Evolutionary conservation across 352 stramenopile genomes (phyloP).

Genomic region (Bremia lactucae): DNA sequence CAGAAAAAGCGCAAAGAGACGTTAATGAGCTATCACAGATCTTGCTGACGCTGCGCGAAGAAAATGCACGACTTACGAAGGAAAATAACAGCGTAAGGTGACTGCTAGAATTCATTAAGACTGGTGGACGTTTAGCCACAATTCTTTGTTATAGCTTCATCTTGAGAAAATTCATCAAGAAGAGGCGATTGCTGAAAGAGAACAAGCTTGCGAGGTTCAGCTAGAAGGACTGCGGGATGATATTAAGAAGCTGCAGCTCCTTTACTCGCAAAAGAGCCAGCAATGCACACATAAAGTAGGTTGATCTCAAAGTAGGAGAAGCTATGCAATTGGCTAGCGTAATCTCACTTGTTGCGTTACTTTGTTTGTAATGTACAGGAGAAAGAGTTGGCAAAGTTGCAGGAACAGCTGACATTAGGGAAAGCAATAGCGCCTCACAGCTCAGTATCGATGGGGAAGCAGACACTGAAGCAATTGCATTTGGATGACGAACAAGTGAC

Average conservation of each 20-base stretch:
- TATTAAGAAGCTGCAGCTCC: conserved; percentile 57
- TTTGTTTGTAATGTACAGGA: conserved; percentile 24
- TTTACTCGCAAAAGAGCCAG: conserved; percentile 45
- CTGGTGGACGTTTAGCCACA: neutral
- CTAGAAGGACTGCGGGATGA: conserved; percentile 64
- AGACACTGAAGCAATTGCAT: conserved; percentile 10
- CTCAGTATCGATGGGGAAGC: conserved; percentile 24
- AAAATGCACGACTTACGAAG: conserved; percentile 56
- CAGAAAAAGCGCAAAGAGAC: conserved; percentile 49
- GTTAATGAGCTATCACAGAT: conserved; percentile 56
- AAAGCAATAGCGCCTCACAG: conserved; percentile 7
- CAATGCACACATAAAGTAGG: conserved; percentile 46
- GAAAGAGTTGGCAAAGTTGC: conserved; percentile 46
- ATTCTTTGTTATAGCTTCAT: conserved; percentile 31
- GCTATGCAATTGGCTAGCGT: too few relatives aligned
- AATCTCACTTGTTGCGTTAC: too few relatives aligned
- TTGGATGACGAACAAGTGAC: conserved; percentile 17
- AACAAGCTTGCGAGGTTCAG: conserved; percentile 52
- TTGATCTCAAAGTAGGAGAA: conserved; percentile 4
- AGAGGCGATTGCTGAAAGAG: conserved; percentile 53
- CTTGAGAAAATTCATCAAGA: conserved; percentile 76
- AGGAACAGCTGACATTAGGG: conserved; percentile 36
- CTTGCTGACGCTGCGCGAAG: conserved; percentile 59
- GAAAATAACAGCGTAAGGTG: conserved; percentile 65
- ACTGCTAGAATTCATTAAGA: conserved; percentile 2